Conservation (phyloP, 2,329 filamentous ascomycete genomes). For the Tolypocladium ophioglossoides region DNA sequence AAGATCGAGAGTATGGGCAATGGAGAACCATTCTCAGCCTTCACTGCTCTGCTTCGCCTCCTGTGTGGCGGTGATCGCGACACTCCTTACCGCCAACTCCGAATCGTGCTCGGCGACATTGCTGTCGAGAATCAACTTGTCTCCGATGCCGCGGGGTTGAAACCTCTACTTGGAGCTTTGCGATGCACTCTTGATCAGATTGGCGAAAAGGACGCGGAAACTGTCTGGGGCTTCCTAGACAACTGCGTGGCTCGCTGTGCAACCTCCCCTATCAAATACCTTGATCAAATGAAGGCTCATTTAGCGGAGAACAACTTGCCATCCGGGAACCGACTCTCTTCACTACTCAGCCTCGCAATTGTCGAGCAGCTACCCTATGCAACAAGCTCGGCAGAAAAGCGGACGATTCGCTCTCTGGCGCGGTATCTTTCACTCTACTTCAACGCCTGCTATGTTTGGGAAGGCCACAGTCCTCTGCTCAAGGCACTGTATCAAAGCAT, state of each 20-base stretch:
- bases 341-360: conserved; percentile 58
- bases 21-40: conserved; percentile 42
- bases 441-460: conserved; percentile 38
- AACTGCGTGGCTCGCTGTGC: conserved; percentile 71
- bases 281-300: conserved; percentile 53
- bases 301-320: conserved; percentile 17
- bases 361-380: conserved; percentile 70
- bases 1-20: conserved; percentile 53
- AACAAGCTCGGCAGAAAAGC: conserved; percentile 36
- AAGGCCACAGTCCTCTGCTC: conserved; percentile 26
- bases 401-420: conserved; percentile 36
- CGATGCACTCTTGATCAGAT: conserved; percentile 10
- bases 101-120: conserved; percentile 47
- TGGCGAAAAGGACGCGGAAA: conserved; percentile 18
- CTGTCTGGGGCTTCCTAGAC: conserved; percentile 64
- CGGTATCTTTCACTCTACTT: conserved; percentile 50
- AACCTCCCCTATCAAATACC: conserved; percentile 70
- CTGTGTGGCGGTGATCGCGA: conserved; percentile 19
- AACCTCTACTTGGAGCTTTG: conserved; percentile 31
- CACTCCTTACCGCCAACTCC: conserved; percentile 32
- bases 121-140: conserved; percentile 58
- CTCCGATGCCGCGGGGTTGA: conserved; percentile 36
- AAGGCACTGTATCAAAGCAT: conserved; percentile 19
- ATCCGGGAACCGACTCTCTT: conserved; percentile 21
- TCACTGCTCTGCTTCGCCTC: conserved; percentile 55